Percentiles rank a stretch among this genome's conserved stretches.
Conservation (phyloP, 1,284 basidiomycete species). For the Leccinum solheimii region DNA sequence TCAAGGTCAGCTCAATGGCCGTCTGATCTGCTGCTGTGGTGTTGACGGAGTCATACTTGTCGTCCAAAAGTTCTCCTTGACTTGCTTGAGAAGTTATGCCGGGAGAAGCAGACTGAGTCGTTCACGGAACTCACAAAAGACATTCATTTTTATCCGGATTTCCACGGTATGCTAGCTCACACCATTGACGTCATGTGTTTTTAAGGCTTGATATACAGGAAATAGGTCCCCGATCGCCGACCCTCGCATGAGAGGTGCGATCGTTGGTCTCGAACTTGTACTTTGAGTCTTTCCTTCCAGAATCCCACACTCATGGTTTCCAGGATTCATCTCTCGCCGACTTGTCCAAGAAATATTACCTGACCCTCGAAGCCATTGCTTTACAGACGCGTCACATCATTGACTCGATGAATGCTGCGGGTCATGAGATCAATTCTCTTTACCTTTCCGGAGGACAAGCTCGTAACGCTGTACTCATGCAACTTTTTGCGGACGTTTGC, state of each 20-base stretch:
- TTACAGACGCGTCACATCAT: constrained; percentile 96
- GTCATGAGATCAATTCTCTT: constrained; percentile 83
- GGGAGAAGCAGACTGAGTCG: constrained; percentile 57
- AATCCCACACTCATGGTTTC: background rate
- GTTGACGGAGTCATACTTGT: background rate
- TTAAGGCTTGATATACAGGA: constrained; percentile 45
- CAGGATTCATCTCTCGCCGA: constrained; percentile 77
- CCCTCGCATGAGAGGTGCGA: constrained; percentile 88
- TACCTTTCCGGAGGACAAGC: constrained; percentile 95
- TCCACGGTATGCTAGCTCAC: constrained; percentile 58
- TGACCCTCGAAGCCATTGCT: constrained; percentile 92
- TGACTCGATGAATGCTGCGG: constrained; percentile 85
- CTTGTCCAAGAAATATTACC: constrained; percentile 88
- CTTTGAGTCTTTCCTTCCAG: constrained; percentile 17
- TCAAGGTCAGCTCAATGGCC: constrained; percentile 40
- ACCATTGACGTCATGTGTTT: background rate
- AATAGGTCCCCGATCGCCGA: constrained; percentile 97
- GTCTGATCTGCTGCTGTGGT: no score
- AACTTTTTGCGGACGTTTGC: constrained; percentile 86
- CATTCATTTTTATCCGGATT: constrained; percentile 92
- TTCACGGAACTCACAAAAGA: constrained; percentile 87
- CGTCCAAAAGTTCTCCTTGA: constrained; percentile 67
- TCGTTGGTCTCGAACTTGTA: constrained; percentile 83
- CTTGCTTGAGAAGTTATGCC: constrained; percentile 67
- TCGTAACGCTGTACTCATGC: constrained; percentile 82